Evolutionary conservation across 768 basidiomycete species (phyloP).

Genomic region (Coprinopsis sp.): DNA sequence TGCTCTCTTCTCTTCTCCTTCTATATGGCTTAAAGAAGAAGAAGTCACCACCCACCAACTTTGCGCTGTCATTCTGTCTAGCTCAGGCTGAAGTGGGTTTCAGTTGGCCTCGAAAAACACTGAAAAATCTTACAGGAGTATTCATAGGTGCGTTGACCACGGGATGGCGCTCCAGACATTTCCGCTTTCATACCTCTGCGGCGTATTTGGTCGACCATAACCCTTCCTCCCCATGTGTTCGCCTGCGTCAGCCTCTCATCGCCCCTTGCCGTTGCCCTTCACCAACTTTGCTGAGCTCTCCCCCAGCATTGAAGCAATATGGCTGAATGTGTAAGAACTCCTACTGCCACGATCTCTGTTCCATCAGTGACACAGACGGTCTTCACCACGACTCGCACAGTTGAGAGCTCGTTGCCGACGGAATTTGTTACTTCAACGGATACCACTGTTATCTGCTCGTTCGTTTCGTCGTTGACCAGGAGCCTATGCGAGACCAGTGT

Average conservation of each 20-base stretch:
- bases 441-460: neutral
- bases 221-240: neutral
- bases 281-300: neutral
- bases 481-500: neutral
- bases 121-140: no score
- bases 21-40: no score
- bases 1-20: no score
- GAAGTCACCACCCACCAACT: no score
- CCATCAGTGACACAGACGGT: neutral
- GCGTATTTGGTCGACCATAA: neutral
- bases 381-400: neutral
- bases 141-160: no score
- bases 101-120: no score
- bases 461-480: neutral
- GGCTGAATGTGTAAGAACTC: neutral
- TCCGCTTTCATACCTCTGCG: slow-evolving; percentile 6
- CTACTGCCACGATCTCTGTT: neutral
- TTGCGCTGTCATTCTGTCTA: no score
- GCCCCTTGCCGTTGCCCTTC: neutral
- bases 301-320: neutral
- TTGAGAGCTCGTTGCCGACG: neutral
- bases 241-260: neutral
- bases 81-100: no score
- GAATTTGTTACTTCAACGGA: neutral
- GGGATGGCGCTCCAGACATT: no score